A percentile compares a stretch with the other conserved stretches of the same genome.
These are phyloP conservation scores for Pythium aristosporum DNA, from an alignment of 352 stramenopile species.

Conservation along the genomic window DNA sequence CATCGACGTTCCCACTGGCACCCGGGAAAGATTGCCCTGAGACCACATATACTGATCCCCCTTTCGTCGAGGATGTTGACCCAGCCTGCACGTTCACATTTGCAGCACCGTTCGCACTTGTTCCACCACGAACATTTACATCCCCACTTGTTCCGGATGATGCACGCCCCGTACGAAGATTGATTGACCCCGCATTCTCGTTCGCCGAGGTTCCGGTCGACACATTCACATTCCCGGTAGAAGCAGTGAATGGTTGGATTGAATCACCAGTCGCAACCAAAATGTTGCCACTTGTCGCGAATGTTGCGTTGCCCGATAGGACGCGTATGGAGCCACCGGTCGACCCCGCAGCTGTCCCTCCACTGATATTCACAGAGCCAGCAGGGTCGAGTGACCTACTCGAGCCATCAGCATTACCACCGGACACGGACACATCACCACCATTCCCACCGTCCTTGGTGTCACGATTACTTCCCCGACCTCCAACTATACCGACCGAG, in stretches of 20 bases:
- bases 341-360: slow-evolving; percentile 47
- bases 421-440: slow-evolving; percentile 63
- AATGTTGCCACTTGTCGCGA: slow-evolving; percentile 61
- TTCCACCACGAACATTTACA: slow-evolving; percentile 46
- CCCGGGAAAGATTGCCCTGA: slow-evolving; percentile 46
- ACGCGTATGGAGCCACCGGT: slow-evolving; percentile 58
- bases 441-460: slow-evolving; percentile 61
- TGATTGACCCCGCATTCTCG: slow-evolving; percentile 41
- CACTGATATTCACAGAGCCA: slow-evolving; percentile 45
- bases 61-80: slow-evolving; percentile 42
- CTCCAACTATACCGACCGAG: slow-evolving; percentile 43
- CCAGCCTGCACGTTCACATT: slow-evolving; percentile 54
- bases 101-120: slow-evolving; percentile 42
- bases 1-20: slow-evolving; percentile 58
- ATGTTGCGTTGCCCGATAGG: slow-evolving; percentile 51
- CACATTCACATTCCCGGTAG: slow-evolving; percentile 49
- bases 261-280: slow-evolving; percentile 54
- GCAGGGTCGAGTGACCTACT: slow-evolving; percentile 40
- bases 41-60: slow-evolving; percentile 45
- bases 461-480: slow-evolving; percentile 43
- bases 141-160: slow-evolving; percentile 52
- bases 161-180: slow-evolving; percentile 41
- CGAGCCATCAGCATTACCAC: slow-evolving; percentile 55
- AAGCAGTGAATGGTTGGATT: slow-evolving; percentile 32
- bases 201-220: slow-evolving; percentile 41